These are phyloP conservation scores for Flaveria ramosissima DNA, from an alignment of 129 eudicot genomes.

Conservation along the genomic window DNA sequence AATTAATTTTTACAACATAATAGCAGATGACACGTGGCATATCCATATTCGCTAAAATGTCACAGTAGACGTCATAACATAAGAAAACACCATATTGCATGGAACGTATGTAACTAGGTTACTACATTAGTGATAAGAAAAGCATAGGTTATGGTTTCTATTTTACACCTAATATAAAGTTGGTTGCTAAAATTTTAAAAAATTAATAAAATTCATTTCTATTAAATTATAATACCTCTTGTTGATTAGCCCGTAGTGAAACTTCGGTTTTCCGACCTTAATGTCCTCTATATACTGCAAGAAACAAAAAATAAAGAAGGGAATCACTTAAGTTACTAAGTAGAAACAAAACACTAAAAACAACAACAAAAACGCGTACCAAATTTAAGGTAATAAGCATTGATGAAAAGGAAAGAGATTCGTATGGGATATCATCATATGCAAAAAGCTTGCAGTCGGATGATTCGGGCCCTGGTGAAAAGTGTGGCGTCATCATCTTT, in stretches of 20 bases:
- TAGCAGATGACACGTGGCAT: no score
- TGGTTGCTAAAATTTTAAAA: no score
- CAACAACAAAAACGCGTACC: slow-evolving; percentile 40
- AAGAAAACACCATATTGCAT: no score
- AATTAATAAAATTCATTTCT: not conserved
- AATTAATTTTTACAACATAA: no score
- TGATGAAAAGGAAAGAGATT: slow-evolving; percentile 88
- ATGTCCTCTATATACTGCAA: slow-evolving; percentile 80
- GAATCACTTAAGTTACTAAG: not conserved
- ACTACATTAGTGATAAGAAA: no score
- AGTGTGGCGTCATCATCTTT: slow-evolving; percentile 71
- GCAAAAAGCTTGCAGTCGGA: slow-evolving; percentile 77
- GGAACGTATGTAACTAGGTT: no score
- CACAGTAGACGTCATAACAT: no score
- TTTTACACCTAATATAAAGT: no score
- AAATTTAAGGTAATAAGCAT: slow-evolving; percentile 83
- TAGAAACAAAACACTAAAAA: slow-evolving; percentile 5
- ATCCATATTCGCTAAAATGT: no score
- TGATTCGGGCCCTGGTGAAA: slow-evolving; percentile 94
- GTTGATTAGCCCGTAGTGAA: slow-evolving; percentile 86
- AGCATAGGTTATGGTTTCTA: no score
- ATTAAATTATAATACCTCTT: slow-evolving; percentile 56
- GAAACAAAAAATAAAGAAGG: slow-evolving; percentile 15
- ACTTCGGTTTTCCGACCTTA: slow-evolving; percentile 69
- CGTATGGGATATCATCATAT: slow-evolving; percentile 82